Evolutionary conservation across 2,329 filamentous ascomycete genomes (phyloP), one percentile per base, ranked within the genome.

Genomic region (Tolypocladium pustulatum): DNA sequence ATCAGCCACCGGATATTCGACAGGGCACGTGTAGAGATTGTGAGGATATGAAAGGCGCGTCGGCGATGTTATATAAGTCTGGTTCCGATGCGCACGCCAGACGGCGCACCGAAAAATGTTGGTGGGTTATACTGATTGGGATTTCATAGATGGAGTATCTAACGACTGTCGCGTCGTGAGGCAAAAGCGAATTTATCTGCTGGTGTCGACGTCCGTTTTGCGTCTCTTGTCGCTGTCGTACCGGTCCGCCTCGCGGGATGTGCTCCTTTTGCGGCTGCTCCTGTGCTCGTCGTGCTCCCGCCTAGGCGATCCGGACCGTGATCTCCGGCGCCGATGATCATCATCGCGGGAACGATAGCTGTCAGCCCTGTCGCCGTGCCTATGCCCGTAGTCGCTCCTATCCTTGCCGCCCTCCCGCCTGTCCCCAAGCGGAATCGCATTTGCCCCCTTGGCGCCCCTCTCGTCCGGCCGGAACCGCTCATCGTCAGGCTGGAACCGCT

Each of bases 1-100:
- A 74, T 92, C 53, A 79, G 81, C 41, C 91, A 97, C 72, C 84
- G 84, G 65, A 76, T 97, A 30, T 96, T 88, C 73, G 86, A 93
- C 61, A 80, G 94, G 61, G 87, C 90, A 36, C 83, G 93, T 62
- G 90, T 96, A 27, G 93, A 99, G 72, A 88, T 99, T 68, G 82
- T 88, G 41, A 87, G 83, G 76, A 94, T 97, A 72, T 84, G 73
- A 66, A 64, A 64, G 36, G 15, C 27, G 10, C 51, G 13, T 46
- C 20, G 27, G 17, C 49, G 30, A 9, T 6, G 49, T 52, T n/a
- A n/a, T 52, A n/a, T n/a, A 3, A 12, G 30, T 52, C 9, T 52
- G n/a, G 10, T 13, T 12, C 10, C 46, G 4, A 27, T 12, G 12
- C 46, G 46, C 46, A 52, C 46, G 27, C 46, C 46, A 20, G 49